Base-by-base conservation (phyloP, 768 basidiomycete genomes). In the Russula abietina region DNA sequence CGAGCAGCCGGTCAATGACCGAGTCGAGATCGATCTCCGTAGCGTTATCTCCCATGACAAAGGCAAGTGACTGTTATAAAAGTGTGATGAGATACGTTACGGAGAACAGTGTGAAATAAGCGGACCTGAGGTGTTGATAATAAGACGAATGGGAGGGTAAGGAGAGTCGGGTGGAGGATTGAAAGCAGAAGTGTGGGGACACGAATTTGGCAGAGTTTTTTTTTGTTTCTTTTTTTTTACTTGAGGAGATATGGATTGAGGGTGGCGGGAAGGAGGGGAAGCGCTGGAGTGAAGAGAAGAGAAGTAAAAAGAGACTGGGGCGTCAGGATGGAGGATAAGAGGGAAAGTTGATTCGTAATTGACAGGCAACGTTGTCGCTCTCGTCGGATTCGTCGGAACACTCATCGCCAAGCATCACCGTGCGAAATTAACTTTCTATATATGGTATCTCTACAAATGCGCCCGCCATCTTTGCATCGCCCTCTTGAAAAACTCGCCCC, bases 21-120 rank as follows among this genome's bases (percentile, higher is more conserved):
- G 93, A 95, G 82, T 99, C 96, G 66, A 98, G 85, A 84, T 99
- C 96, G 78, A 99, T 96, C 75, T 98, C 96, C 73, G 88, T 89
- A 65, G 84, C 78, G 69, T 86, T 79, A 71, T 92, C 89, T 72
- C 89, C 85, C 89, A 91, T 91, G 45, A 58, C 55, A 38, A 57
- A 51, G 50, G 51, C 22, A 28, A 45, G 30, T 32, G 17, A 39
- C 28, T 38, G 49, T 50, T 32, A n/a, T 30, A 22, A 9, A 26
- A 28, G 51, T 39, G 54, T 28, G 60, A 48, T n/a, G 32, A 49
- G 43, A 54, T 32, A 22, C 17, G 54, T 5, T 14, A 17, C 26
- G 52, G 56, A 48, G 24, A 39, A 24, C 26, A 10, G 51, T 55
- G n/a, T 33, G 52, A 46, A 45, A 43, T 51, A 24, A 17, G 30